A percentile compares a stretch with the other conserved stretches of the same genome.
Conservation (phyloP, 192 early-diverging fungal species). For the Coemansia asiatica region DNA sequence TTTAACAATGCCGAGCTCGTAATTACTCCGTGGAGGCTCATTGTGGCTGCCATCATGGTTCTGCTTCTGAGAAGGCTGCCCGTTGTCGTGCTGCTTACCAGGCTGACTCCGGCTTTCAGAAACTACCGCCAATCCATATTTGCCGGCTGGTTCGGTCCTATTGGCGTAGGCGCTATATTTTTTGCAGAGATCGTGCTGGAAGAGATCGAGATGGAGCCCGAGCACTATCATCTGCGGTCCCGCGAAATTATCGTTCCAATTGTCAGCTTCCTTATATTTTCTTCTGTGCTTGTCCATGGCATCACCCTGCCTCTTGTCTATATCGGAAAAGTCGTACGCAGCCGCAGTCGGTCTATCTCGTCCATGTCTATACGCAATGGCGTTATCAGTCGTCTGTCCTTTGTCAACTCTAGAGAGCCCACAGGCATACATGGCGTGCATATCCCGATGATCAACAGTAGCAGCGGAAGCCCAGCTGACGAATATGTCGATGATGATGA, state of each 20-base stretch:
- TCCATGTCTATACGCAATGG: conserved; percentile 44
- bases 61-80: conserved; percentile 77
- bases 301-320: conserved; percentile 76
- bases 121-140: conserved; percentile 77
- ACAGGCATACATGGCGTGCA: conserved; percentile 37
- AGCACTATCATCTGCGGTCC: conserved; percentile 35
- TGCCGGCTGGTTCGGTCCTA: conserved; percentile 92
- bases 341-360: conserved; percentile 41
- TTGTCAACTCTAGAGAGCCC: conserved; percentile 45
- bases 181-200: conserved; percentile 57
- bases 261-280: conserved; percentile 76
- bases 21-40: conserved; percentile 68
- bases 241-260: conserved; percentile 59
- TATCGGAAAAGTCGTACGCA: conserved; percentile 60
- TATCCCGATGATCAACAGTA: conserved; percentile 28
- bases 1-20: conserved; percentile 63
- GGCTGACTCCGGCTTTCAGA: conserved; percentile 67
- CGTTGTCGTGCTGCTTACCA: conserved; percentile 64
- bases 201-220: conserved; percentile 46
- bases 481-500: neutral
- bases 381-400: conserved; percentile 47
- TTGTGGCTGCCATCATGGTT: conserved; percentile 68
- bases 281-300: conserved; percentile 85
- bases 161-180: conserved; percentile 71
- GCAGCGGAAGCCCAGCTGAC: conserved; percentile 6